phyloP scores from a whole-genome alignment of 192 early-diverging fungal genomes.

The Coemansia sp. region DNA sequence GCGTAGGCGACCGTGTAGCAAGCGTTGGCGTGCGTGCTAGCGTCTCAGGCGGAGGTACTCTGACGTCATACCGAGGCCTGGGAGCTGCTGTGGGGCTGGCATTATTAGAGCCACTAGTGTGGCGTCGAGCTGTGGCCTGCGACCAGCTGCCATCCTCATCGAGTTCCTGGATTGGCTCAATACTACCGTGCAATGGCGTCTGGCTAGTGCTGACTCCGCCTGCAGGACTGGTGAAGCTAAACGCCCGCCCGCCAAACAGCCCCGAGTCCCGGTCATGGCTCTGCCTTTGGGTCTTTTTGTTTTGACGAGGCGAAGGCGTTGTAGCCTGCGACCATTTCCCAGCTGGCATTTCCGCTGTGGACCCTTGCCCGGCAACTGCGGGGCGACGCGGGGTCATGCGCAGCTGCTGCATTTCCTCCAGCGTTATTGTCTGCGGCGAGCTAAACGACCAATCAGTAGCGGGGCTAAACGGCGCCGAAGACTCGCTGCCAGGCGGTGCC shows the following conservation, averaged over 20 bases:
- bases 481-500: slow-evolving; percentile 14
- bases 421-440: slow-evolving; percentile 52
- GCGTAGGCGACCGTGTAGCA: slow-evolving; percentile 38
- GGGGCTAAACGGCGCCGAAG: slow-evolving; percentile 33
- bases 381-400: slow-evolving; percentile 26
- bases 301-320: slow-evolving; percentile 15
- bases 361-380: not conserved
- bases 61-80: slow-evolving; percentile 39
- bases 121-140: slow-evolving; percentile 13
- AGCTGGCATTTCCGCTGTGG: not conserved
- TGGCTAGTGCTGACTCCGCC: slow-evolving; percentile 13
- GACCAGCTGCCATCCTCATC: slow-evolving; percentile 34
- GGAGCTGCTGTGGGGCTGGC: not conserved
- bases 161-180: slow-evolving; percentile 50
- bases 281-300: not conserved
- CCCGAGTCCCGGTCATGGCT: slow-evolving; percentile 47
- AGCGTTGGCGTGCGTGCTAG: slow-evolving; percentile 52
- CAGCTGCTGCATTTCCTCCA: slow-evolving; percentile 44
- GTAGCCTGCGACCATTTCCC: slow-evolving; percentile 49
- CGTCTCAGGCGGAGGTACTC: slow-evolving; percentile 44
- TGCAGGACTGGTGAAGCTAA: slow-evolving; percentile 28
- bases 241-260: slow-evolving; percentile 42
- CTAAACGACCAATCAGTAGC: slow-evolving; percentile 40
- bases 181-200: slow-evolving; percentile 12
- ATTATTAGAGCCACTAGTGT: not conserved